Evolutionary conservation across 495 filamentous ascomycete genomes (phyloP).

Genomic region (Apiosordaria backusii): DNA sequence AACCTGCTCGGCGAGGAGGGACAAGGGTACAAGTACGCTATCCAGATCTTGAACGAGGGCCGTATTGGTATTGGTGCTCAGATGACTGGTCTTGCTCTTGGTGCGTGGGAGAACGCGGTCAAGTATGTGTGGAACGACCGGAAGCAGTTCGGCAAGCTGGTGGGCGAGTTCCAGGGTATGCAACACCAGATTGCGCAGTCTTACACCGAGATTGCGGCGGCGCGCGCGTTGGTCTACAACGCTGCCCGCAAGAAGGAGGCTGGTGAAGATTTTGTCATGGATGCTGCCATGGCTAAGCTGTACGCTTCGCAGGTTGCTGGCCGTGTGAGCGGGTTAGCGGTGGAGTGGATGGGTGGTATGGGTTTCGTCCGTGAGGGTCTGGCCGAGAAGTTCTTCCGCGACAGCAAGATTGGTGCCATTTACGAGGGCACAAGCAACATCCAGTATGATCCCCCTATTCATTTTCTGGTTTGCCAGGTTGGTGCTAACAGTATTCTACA

Average conservation of each 20-base stretch:
- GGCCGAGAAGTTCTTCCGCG: constrained; percentile 96
- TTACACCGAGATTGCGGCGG: constrained; percentile 88
- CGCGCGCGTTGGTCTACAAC: constrained; percentile 91
- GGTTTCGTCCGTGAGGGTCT: constrained; percentile 91
- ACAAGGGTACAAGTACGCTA: constrained; percentile 97
- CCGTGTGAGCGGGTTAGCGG: constrained; percentile 75
- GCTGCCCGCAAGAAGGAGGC: constrained; percentile 97
- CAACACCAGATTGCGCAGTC: constrained; percentile 97
- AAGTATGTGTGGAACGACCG: constrained; percentile 90
- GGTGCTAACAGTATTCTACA: constrained; percentile 58
- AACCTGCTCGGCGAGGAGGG: constrained; percentile 86
- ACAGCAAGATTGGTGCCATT: constrained; percentile 98
- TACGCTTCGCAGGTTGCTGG: constrained; percentile 92
- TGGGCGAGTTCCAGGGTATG: constrained; percentile 98
- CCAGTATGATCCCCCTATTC: constrained; percentile 39
- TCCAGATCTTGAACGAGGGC: constrained; percentile 93
- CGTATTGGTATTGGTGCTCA: constrained; percentile 97
- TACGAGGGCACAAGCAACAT: constrained; percentile 88
- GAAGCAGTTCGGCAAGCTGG: constrained; percentile 88
- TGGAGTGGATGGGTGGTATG: constrained; percentile 99
- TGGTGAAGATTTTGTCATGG: constrained; percentile 87
- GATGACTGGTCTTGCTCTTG: constrained; percentile 95
- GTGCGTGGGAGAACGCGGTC: constrained; percentile 94
- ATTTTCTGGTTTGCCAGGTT: not conserved
- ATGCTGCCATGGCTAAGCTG: constrained; percentile 98